A percentile compares a stretch with the other conserved stretches of the same genome.
These are phyloP conservation scores for Endoconidiophora laricicola DNA, from an alignment of 2,329 filamentous ascomycete species.

Conservation along the genomic window DNA sequence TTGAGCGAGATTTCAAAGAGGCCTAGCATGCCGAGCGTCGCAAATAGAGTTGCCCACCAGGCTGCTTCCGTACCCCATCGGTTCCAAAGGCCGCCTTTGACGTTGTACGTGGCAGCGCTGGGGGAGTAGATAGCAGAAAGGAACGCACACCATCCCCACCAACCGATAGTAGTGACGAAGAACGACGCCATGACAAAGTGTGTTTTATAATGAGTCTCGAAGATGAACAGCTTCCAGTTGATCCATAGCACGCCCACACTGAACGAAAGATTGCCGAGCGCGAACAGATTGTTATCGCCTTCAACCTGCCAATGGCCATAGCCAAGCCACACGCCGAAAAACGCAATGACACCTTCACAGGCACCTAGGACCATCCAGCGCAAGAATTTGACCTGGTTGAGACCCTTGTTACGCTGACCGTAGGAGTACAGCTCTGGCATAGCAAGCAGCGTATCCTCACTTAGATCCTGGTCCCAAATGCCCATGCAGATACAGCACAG, in stretches of 20 bases:
- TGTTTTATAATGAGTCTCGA: slow-evolving; percentile 66
- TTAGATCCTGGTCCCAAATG: slow-evolving; percentile 80
- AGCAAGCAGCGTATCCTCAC: slow-evolving; percentile 71
- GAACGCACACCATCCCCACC: slow-evolving; percentile 59
- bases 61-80: slow-evolving; percentile 50
- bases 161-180: slow-evolving; percentile 45
- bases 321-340: slow-evolving; percentile 43
- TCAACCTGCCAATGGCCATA: slow-evolving; percentile 32
- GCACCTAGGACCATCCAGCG: slow-evolving; percentile 65
- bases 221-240: slow-evolving; percentile 58
- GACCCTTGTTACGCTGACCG: slow-evolving; percentile 54
- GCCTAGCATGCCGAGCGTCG: slow-evolving; percentile 43
- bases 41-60: slow-evolving; percentile 60
- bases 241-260: slow-evolving; percentile 55
- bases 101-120: slow-evolving; percentile 42
- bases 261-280: slow-evolving; percentile 57
- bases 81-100: slow-evolving; percentile 47
- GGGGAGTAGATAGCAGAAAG: slow-evolving; percentile 45
- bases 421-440: slow-evolving; percentile 81
- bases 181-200: slow-evolving; percentile 42
- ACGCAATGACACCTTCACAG: slow-evolving; percentile 56
- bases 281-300: slow-evolving; percentile 53
- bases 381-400: slow-evolving; percentile 58
- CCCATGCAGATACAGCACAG: slow-evolving; percentile 77
- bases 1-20: slow-evolving; percentile 49